Evolutionary conservation across 2,329 filamentous ascomycete genomes (phyloP).

Genomic region (Epichloe glyceriae): DNA sequence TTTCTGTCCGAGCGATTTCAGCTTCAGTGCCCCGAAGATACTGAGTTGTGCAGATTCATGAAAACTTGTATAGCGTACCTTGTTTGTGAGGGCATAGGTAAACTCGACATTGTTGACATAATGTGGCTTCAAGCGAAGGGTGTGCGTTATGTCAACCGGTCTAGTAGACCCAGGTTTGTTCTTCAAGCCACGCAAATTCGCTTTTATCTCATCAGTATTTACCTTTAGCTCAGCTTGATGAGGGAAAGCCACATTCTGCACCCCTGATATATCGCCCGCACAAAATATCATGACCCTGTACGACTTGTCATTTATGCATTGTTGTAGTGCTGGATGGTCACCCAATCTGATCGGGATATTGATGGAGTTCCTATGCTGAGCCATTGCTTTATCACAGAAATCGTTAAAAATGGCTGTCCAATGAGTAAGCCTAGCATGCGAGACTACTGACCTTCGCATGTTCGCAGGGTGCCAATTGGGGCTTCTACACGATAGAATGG

Average conservation of each 20-base stretch:
- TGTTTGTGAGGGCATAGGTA: conserved; percentile 83
- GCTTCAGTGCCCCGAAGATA: neutral
- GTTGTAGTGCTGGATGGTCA: conserved; percentile 37
- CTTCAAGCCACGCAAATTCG: conserved; percentile 89
- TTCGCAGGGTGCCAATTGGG: conserved; percentile 49
- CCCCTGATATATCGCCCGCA: conserved; percentile 47
- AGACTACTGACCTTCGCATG: conserved; percentile 55
- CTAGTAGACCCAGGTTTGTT: conserved; percentile 92
- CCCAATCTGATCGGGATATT: conserved; percentile 33
- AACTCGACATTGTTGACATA: conserved; percentile 72
- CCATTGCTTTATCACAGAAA: conserved; percentile 34
- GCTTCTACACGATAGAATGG: conserved; percentile 70
- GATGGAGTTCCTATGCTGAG: conserved; percentile 36
- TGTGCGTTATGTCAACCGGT: conserved; percentile 78
- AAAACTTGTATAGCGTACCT: conserved; percentile 41
- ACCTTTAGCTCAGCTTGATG: conserved; percentile 86
- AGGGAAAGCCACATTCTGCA: conserved; percentile 76
- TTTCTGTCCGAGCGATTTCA: conserved; percentile 36
- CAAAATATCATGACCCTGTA: conserved; percentile 76
- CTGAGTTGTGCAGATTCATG: neutral
- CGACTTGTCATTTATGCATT: conserved; percentile 46
- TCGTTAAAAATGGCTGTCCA: conserved; percentile 11
- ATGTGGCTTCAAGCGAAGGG: conserved; percentile 52
- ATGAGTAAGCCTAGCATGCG: conserved; percentile 13
- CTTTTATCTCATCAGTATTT: conserved; percentile 76